Evolutionary conservation across 2,329 filamentous ascomycete genomes (phyloP), one percentile per base, ranked within the genome.

Genomic region (Colletotrichum eremochloae): DNA sequence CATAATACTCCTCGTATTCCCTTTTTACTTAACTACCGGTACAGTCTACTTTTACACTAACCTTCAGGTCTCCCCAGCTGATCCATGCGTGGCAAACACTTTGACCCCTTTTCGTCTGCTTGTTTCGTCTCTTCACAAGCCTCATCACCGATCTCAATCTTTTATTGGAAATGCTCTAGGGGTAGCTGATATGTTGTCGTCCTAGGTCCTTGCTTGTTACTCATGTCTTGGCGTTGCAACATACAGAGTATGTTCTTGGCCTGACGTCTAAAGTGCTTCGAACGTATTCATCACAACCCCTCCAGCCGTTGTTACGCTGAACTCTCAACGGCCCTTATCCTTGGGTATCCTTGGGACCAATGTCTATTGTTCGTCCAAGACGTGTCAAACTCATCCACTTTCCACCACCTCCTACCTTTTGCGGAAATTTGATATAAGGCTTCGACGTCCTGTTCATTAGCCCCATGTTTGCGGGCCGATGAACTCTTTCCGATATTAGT

Each of bases 261-360:
- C 53, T 60, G 69, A 68, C 69, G 58, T 72, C 66, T 72, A 33
- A 52, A 40, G 33, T 69, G 65, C 60, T 58, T 60, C 69, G 58
- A 64, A 69, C 60, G 66, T 66, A 69, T 60, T 60, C 69, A 68
- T 69, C 46, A 53, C 38, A n/a, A 53, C 44, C 68, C 60, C 38
- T 14, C 66, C 36, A 63, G 46, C 20, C 46, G 52, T 40, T 48
- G 58, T 31, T 60, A 53, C 46, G 53, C 65, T 72, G 38, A 56
- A 69, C n/a, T 69, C 65, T 33, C 12, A n/a, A 63, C 24, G 55
- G 63, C 33, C 20, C 20, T 24, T 2, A 61, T 56, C 44, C 56
- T 56, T 31, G 56, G 36, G 44, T 9, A 15, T 9, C 36, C 46
- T 68, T 60, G 46, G 31, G 60, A 55, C 52, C 38, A 42, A 57